A percentile compares a stretch with the other conserved stretches of the same genome.
Evolutionary conservation across 2,329 filamentous ascomycete species (phyloP).

Genomic region (Neurospora crassa): DNA sequence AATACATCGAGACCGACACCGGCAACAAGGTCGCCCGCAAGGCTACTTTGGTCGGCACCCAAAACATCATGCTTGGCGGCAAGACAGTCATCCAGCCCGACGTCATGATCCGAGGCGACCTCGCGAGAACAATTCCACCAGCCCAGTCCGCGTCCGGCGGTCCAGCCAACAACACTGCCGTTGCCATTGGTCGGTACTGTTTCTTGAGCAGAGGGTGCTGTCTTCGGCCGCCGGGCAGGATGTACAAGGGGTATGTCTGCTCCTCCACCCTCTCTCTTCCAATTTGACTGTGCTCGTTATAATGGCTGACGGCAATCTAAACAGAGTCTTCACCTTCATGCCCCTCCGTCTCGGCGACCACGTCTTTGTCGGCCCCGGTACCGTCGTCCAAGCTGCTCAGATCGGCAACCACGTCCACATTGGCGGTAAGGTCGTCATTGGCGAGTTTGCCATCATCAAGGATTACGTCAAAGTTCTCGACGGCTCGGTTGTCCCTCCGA

Average conservation of each 20-base stretch:
- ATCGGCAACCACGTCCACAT: conserved; percentile 84
- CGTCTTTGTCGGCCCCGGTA: conserved; percentile 72
- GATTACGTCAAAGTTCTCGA: conserved; percentile 87
- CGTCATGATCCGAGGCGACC: conserved; percentile 86
- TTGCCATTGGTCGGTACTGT: conserved; percentile 85
- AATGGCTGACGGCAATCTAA: background rate
- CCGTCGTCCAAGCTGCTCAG: conserved; percentile 72
- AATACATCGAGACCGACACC: conserved; percentile 97
- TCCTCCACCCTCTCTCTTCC: background rate
- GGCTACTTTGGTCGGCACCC: conserved; percentile 83
- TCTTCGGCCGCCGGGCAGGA: conserved; percentile 71
- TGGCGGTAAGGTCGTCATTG: conserved; percentile 65
- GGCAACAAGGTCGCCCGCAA: conserved; percentile 97
- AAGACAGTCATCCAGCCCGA: conserved; percentile 94
- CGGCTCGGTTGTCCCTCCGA: conserved; percentile 69
- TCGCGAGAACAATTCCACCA: conserved; percentile 46
- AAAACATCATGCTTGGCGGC: conserved; percentile 95
- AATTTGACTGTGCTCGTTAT: background rate
- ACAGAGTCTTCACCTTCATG: conserved; percentile 62
- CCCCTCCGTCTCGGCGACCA: conserved; percentile 91
- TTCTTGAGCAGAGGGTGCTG: conserved; percentile 73
- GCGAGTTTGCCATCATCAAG: conserved; percentile 84
- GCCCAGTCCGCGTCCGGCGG: conserved; percentile 29
- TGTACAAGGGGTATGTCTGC: conserved; percentile 57
- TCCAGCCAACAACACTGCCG: conserved; percentile 52